A percentile compares a stretch with the other conserved stretches of the same genome.
Conservation (phyloP, 176 grass and related monocot genomes). For the Zoysia pacifica region DNA sequence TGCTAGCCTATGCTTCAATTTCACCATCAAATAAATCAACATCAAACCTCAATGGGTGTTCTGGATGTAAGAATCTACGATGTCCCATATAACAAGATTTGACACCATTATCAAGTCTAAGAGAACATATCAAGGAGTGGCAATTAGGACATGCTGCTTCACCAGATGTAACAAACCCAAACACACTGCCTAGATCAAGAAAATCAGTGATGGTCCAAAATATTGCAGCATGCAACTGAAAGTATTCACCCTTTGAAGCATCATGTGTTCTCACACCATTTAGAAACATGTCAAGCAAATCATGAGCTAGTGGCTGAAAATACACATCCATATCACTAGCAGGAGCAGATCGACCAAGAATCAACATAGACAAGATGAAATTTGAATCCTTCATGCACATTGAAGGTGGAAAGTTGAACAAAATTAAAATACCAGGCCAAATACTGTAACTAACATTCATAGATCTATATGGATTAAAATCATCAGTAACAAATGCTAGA, state of each 20-base stretch:
- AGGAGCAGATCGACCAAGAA: not conserved
- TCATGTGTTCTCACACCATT: slow-evolving; percentile 1
- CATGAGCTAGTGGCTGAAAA: not conserved
- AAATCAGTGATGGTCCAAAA: not conserved
- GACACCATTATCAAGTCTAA: not conserved
- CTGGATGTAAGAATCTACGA: not conserved
- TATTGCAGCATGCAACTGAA: not conserved
- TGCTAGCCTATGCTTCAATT: too few relatives aligned
- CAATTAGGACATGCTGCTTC: not conserved
- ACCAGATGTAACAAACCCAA: not conserved
- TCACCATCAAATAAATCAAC: not conserved
- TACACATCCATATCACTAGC: slow-evolving; percentile 10
- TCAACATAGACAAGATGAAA: not conserved
- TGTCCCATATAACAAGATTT: not conserved
- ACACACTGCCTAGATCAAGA: too few relatives aligned
- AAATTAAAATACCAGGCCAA: too few relatives aligned
- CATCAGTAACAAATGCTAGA: too few relatives aligned
- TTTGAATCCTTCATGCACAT: too few relatives aligned
- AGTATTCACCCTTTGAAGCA: not conserved
- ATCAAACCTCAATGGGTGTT: not conserved
- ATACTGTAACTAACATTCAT: too few relatives aligned
- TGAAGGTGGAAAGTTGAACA: too few relatives aligned
- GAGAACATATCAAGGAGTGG: not conserved
- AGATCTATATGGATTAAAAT: too few relatives aligned
- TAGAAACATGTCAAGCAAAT: not conserved